phyloP scores from a whole-genome alignment of 352 stramenopile species.

The Paralagenidium karlingii region DNA sequence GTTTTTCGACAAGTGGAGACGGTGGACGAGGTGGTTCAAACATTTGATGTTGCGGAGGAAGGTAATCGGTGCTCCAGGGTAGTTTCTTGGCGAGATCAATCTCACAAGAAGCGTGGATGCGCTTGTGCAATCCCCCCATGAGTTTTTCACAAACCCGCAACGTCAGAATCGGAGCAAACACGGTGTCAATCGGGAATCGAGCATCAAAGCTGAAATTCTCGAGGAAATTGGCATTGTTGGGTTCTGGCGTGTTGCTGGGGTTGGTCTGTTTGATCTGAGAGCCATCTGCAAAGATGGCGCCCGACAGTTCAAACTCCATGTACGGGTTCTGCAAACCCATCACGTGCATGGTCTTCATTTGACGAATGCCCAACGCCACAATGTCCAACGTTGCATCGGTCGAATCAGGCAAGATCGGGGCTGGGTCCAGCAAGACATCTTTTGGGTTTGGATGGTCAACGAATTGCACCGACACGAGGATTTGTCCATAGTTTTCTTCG shows the following conservation, averaged over 20 bases:
- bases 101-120: constrained; percentile 32
- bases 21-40: constrained; percentile 36
- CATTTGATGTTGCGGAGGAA: constrained; percentile 12
- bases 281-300: constrained; percentile 29
- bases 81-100: constrained; percentile 47
- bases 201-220: constrained; percentile 33
- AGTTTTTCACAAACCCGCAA: constrained; percentile 46
- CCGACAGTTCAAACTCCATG: constrained; percentile 59
- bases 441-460: constrained; percentile 29
- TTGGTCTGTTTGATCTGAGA: constrained; percentile 26
- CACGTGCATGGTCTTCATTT: constrained; percentile 38
- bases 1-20: too few species aligned
- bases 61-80: constrained; percentile 51
- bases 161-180: constrained; percentile 45
- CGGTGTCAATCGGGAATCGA: constrained; percentile 37
- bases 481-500: constrained; percentile 26
- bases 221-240: constrained; percentile 69
- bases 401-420: constrained; percentile 30
- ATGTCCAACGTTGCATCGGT: constrained; percentile 48
- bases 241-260: constrained; percentile 14
- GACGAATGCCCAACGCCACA: constrained; percentile 46
- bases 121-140: constrained; percentile 40
- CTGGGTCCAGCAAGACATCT: constrained; percentile 10
- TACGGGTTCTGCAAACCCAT: constrained; percentile 41
- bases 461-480: constrained; percentile 50